A percentile compares a stretch with the other conserved stretches of the same genome.
These are phyloP conservation scores for Tylopilus vinaceipallidus DNA, from an alignment of 768 basidiomycete species.

Conservation along the genomic window DNA sequence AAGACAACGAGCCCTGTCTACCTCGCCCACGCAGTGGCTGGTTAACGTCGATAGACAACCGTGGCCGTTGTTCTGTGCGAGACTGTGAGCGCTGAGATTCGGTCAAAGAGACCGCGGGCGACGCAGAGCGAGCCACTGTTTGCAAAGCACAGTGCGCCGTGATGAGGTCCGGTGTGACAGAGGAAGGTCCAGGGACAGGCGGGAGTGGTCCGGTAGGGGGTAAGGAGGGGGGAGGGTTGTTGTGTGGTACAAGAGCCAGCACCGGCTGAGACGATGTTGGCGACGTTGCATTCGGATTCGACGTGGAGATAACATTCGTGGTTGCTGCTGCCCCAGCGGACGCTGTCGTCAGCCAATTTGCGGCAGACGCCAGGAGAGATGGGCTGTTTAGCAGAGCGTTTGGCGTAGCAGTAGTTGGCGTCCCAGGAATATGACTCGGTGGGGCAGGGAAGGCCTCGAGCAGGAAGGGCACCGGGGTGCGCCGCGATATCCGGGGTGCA, in stretches of 20 bases:
- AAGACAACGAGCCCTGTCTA: constrained; percentile 30
- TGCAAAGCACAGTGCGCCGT: constrained; percentile 38
- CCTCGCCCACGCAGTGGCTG: constrained; percentile 14
- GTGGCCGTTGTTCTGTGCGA: constrained; percentile 16
- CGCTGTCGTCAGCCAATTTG: constrained; percentile 3
- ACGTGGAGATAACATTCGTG: background rate
- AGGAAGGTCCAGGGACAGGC: constrained; percentile 62
- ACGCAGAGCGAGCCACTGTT: constrained; percentile 18
- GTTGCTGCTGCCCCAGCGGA: constrained; percentile 3
- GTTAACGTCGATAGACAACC: constrained; percentile 15
- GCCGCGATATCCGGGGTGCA: constrained; percentile 27
- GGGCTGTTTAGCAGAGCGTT: constrained; percentile 7
- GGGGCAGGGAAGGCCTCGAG: constrained; percentile 39
- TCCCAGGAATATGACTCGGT: constrained; percentile 33
- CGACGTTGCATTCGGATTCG: constrained; percentile 4
- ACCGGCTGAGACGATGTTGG: constrained; percentile 17
- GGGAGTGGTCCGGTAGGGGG: constrained; percentile 63
- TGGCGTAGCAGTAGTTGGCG: constrained; percentile 13
- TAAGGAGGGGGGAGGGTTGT: constrained; percentile 55
- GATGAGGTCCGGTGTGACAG: constrained; percentile 48
- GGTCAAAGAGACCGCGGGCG: constrained; percentile 21
- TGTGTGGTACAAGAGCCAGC: constrained; percentile 4
- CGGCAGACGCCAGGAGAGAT: constrained; percentile 14
- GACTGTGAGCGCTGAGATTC: constrained; percentile 20
- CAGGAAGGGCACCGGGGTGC: constrained; percentile 33